Evolutionary conservation across 2,329 filamentous ascomycete species (phyloP), one percentile per base, ranked within the genome.

Genomic region (Colletotrichum sidae): DNA sequence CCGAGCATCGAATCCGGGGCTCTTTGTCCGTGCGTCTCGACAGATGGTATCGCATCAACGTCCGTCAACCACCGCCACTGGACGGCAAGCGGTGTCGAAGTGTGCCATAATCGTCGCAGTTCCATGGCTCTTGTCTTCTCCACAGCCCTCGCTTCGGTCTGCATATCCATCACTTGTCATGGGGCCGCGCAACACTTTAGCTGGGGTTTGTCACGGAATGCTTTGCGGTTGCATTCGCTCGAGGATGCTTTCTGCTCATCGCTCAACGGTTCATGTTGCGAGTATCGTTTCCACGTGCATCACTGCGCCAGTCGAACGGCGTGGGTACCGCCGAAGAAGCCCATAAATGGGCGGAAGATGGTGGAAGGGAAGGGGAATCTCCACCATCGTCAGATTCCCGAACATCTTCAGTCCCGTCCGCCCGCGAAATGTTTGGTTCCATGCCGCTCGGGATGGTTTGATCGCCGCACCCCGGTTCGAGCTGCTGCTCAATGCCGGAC

Each of bases 371-470:
- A 25, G 25, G 25, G 4, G 3, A 25, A 42, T 13, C 50, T 45
- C 60, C 49, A 53, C 47, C 15, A 37, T 59, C 64, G 34, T 59
- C 64, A 63, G 35, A 49, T 56, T 47, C 51, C 39, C 45, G 55
- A 39, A 42, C 49, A 64, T 38, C 35, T 52, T 39, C 41, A 55
- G 17, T 55, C 33, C 17, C 49, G 49, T 37, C 49, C 38, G 63
- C 17, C 38, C 41, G 46, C 25, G 12, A 45, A 47, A 38, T 50
- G 52, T 61, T 55, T 41, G 51, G 55, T 54, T 65, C 42, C 60
- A 67, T 54, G 34, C 51, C 52, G 47, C 39, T 55, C 65, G 57
- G 57, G 25, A 55, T 56, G 52, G 65, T 68, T 68, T 68, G 62
- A 66, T 68, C 65, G 57, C 11, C 52, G 17, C 42, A n/a, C 41